A percentile compares a stretch with the other conserved stretches of the same genome.
phyloP scores from a whole-genome alignment of 805 yeast genomes.

The Grigorovia yakushimaensis region DNA sequence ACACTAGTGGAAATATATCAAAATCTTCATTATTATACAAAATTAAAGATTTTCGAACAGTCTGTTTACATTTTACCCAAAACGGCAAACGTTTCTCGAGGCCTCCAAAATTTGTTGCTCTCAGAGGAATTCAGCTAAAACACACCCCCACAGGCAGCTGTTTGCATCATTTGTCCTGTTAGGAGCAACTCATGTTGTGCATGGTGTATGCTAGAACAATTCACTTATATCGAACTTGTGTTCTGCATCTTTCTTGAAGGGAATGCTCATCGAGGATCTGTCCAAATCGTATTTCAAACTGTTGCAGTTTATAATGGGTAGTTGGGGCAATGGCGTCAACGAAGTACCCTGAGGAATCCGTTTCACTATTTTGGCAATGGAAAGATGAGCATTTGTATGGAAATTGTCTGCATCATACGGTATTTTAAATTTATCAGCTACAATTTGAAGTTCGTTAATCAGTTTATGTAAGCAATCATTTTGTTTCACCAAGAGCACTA shows the following conservation, averaged over 20 bases:
- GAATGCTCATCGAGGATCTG: neutral
- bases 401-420: neutral
- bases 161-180: no score
- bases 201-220: neutral
- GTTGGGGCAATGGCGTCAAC: neutral
- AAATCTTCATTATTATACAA: no score
- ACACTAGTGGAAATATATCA: no score
- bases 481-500: neutral
- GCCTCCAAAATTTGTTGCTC: no score
- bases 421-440: neutral
- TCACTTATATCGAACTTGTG: neutral
- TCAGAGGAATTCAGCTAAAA: no score
- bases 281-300: slow-evolving; percentile 1
- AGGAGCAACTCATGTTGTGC: no score
- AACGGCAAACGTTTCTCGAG: neutral
- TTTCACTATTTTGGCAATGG: slow-evolving; percentile 1
- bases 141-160: no score
- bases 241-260: neutral
- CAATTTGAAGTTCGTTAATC: neutral
- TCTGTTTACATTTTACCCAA: slow-evolving; percentile 2
- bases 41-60: neutral
- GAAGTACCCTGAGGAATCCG: neutral
- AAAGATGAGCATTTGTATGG: neutral
- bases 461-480: neutral
- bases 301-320: neutral